Base-by-base conservation (phyloP, 2,329 filamentous ascomycete species). In the Huntiella omanensis region DNA sequence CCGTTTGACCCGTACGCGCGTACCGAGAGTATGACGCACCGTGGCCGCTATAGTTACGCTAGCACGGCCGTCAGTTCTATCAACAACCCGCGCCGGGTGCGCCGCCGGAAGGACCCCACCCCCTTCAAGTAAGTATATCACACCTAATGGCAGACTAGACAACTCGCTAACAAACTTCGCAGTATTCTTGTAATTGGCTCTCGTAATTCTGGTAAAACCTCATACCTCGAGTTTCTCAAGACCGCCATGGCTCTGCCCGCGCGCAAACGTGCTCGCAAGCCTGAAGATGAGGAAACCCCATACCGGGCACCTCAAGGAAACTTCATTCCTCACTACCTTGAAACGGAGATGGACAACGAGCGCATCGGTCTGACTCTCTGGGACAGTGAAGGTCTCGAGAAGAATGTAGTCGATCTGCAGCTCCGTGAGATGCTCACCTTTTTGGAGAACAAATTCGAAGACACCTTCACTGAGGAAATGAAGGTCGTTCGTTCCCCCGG, bases 401-500 rank as follows among this genome's bases (percentile, higher is more conserved):
- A 88, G 70, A 91, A 84, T 56, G 75, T 96, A 33, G 86, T 95
- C 44, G 91, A 96, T 60, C 73, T 96, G 53, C 91, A 98, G 62
- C 69, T 98, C 53, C 77, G 87, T 51, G 85, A 93, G 59, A 87
- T 96, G 68, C 80, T 82, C 33, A 73, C 80, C 6, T 98, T 98
- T 64, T 68, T 98, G 50, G 91, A 98, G 67, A 88, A 82, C 67
- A 96, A 96, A 62, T 98, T 98, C 55, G 88, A 98, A 60, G 91
- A 98, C 57, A 96, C 91, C 0, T 93, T 98, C 59, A 77, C 77
- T 42, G 91, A 98, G 64, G 91, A 98, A 67, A 93, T 93, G 73
- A 96, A 95, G 67, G 87, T 98, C 40, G 71, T 95, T 51, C 82
- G 91, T 56, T 86, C 87, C 45, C 88, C 91, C 19, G 88, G 87